Evolutionary conservation across 176 grass and related monocot species (phyloP), one percentile per base, ranked within the genome.

Genomic region (Carex scoparia): DNA sequence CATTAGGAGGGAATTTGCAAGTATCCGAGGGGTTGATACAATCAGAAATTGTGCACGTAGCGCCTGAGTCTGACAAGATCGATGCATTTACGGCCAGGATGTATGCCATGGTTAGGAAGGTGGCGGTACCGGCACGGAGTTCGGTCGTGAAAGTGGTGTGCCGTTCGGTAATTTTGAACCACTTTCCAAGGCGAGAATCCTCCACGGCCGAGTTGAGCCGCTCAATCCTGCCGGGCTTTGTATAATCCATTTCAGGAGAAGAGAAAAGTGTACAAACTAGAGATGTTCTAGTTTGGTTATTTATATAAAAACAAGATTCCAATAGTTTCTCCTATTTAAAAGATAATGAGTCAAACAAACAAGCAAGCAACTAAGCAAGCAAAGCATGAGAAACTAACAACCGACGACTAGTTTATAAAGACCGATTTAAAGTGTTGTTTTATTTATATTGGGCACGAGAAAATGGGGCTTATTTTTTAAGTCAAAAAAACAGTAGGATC

Each of bases 31-130:
- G 86, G 16, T 77, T 67, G 18, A 46, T 37, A 14, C 86, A 88
- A 56, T 88, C 86, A 66, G 81, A 84, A 40, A 49, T 65, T 15
- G 68, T 64, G 42, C 86, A 88, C 8, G 86, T 84, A 38, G 70
- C 86, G 12, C 86, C 86, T 4, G 86, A 88, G 69, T 88, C 86
- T 23, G 80, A 33, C 48, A 88, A 54, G 86, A 88, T 84, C 10
- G 86, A 84, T 19, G 86, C 86, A 27, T 88, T 88, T 28, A 88
- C 86, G 7, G 86, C 80, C n/a, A 88, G 67, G 60, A 88, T 88
- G 61, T 88, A 88, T 37, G 86, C 86, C 86, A 88, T 88, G 13
- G 86, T 88, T 16, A 88, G 59, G 70, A 88, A 88, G 42, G 86
- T 88, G 10, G 86, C 86, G 3, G 86, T 84, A 15, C 86, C 86